phyloP scores from a whole-genome alignment of 2,329 filamentous ascomycete genomes.

The Didymella pinodella region DNA sequence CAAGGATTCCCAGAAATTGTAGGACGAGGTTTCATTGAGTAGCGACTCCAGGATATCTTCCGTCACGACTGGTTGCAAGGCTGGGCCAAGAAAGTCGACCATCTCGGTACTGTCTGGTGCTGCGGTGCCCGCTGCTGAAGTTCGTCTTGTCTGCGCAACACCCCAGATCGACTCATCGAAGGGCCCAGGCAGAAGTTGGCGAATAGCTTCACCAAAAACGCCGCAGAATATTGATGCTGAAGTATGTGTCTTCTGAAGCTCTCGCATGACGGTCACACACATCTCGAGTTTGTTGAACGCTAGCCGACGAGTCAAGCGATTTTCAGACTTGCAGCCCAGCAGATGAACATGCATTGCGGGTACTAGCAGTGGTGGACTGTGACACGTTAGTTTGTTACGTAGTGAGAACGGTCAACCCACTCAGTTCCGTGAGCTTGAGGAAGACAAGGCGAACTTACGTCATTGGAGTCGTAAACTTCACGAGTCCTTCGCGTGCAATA shows the following conservation, averaged over 20 bases:
- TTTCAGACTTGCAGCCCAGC: conserved; percentile 10
- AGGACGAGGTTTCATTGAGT: conserved; percentile 9
- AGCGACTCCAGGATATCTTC: conserved; percentile 15
- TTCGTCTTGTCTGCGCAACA: neutral
- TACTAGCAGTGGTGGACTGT: conserved; percentile 10
- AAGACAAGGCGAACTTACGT: conserved; percentile 4
- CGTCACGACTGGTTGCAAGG: neutral
- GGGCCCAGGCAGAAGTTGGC: conserved; percentile 11
- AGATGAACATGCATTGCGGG: conserved; percentile 18
- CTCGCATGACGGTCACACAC: conserved; percentile 20
- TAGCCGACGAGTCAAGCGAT: conserved; percentile 9
- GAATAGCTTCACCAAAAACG: conserved; percentile 13
- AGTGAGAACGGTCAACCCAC: neutral
- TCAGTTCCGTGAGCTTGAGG: neutral
- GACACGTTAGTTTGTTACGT: neutral
- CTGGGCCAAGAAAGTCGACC: neutral
- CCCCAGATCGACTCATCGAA: conserved; percentile 11
- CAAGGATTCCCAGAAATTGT: conserved; percentile 18
- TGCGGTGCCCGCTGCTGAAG: neutral
- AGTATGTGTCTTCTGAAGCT: conserved; percentile 15
- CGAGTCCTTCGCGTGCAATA: conserved; percentile 13
- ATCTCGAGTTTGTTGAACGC: conserved; percentile 19
- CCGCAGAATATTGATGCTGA: conserved; percentile 20
- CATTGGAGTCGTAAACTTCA: conserved; percentile 15
- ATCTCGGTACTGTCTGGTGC: neutral